Percentiles rank a stretch among this genome's conserved stretches.
phyloP scores from a whole-genome alignment of 2,329 filamentous ascomycete species.

The Fusarium oligoseptatum region DNA sequence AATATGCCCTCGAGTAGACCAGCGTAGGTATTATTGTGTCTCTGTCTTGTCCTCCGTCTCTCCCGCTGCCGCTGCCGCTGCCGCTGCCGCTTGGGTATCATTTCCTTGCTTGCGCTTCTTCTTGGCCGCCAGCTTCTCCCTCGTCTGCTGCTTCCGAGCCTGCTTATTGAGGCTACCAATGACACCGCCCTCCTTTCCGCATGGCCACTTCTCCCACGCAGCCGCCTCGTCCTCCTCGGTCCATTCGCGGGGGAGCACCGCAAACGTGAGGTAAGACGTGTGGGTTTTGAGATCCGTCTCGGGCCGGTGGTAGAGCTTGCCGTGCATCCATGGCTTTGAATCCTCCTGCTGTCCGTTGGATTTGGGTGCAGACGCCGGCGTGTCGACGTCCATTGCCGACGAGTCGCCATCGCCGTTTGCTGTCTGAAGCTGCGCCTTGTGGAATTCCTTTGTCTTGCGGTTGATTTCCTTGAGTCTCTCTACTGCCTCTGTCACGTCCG shows the following conservation, averaged over 20 bases:
- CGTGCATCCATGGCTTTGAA: slow-evolving; percentile 77
- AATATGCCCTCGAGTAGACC: slow-evolving; percentile 10
- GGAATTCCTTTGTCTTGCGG: slow-evolving; percentile 74
- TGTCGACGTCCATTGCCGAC: slow-evolving; percentile 59
- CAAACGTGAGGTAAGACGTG: slow-evolving; percentile 97
- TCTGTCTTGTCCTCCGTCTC: slow-evolving; percentile 27
- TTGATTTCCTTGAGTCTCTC: slow-evolving; percentile 80
- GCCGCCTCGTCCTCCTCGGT: slow-evolving; percentile 82
- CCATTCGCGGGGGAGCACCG: slow-evolving; percentile 89
- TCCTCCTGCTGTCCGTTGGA: slow-evolving; percentile 47
- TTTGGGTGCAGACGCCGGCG: slow-evolving; percentile 44
- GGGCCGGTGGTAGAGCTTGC: slow-evolving; percentile 81
- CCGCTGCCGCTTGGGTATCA: slow-evolving; percentile 36
- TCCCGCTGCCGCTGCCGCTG: slow-evolving; percentile 10
- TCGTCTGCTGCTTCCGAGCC: slow-evolving; percentile 68
- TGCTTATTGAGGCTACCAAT: slow-evolving; percentile 68
- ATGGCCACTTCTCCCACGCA: slow-evolving; percentile 74
- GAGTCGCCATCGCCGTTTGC: slow-evolving; percentile 42
- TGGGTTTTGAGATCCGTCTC: slow-evolving; percentile 95
- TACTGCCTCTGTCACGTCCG: slow-evolving; percentile 84
- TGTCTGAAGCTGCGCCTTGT: slow-evolving; percentile 55
- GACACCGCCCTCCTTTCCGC: slow-evolving; percentile 64
- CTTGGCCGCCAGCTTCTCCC: slow-evolving; percentile 63
- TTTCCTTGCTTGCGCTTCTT: slow-evolving; percentile 55
- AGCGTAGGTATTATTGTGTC: slow-evolving; percentile 29